Conservation (phyloP, 169 alveolate genomes). For the Ichthyophthirius multifiliis region DNA sequence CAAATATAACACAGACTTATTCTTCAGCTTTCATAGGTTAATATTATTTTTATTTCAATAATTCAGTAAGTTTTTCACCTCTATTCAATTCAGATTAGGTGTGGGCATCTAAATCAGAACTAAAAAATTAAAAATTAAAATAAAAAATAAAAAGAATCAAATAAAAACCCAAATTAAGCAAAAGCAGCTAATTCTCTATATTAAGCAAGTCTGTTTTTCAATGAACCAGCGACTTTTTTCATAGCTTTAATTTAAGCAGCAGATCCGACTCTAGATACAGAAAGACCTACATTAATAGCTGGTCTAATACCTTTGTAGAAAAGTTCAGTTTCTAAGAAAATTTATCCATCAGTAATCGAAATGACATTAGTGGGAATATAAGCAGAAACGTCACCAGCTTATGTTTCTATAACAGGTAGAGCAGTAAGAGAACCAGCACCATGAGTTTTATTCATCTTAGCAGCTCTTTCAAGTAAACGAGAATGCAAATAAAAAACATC, state of each 20-base stretch:
- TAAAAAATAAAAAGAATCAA: neutral
- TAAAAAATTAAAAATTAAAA: neutral
- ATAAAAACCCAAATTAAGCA: constrained; percentile 91
- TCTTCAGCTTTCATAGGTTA: constrained; percentile 78
- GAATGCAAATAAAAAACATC: constrained; percentile 98
- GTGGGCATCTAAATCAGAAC: constrained; percentile 94
- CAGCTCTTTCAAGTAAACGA: constrained; percentile 96
- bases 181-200: constrained; percentile 97
- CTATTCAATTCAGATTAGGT: constrained; percentile 93
- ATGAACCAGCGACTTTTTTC: constrained; percentile 90
- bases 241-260: constrained; percentile 93
- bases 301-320: constrained; percentile 98
- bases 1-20: constrained; percentile 75
- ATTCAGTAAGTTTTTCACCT: constrained; percentile 93
- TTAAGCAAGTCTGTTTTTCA: constrained; percentile 95
- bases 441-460: constrained; percentile 91
- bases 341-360: constrained; percentile 98
- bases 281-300: constrained; percentile 97
- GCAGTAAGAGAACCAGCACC: constrained; percentile 98
- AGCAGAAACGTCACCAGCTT: constrained; percentile 98
- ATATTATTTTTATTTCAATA: constrained; percentile 89
- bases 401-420: constrained; percentile 97
- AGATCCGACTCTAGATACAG: constrained; percentile 97
- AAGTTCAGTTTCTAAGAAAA: constrained; percentile 95
- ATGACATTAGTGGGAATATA: constrained; percentile 98